phyloP scores from a whole-genome alignment of 352 stramenopile species.

The Phytophthora macrochlamydospora region DNA sequence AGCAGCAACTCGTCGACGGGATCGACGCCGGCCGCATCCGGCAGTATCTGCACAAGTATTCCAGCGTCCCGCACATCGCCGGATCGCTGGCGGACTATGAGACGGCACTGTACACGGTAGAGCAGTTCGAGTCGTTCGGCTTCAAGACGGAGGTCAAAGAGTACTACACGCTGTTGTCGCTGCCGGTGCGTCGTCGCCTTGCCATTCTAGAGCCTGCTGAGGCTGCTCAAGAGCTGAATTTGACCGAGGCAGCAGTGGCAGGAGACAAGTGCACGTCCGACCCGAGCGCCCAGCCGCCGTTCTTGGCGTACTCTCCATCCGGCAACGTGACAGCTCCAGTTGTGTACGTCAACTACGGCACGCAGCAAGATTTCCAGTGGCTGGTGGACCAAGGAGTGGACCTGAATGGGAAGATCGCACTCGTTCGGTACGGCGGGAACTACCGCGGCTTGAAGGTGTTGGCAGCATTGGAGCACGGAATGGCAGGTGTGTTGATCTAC shows the following conservation, averaged over 20 bases:
- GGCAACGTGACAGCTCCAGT: conserved; percentile 63
- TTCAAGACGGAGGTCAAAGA: conserved; percentile 68
- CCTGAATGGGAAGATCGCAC: conserved; percentile 80
- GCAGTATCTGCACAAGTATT: conserved; percentile 54
- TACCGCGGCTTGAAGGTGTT: conserved; percentile 80
- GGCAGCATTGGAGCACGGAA: conserved; percentile 71
- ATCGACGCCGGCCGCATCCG: conserved; percentile 36
- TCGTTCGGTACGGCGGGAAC: conserved; percentile 80
- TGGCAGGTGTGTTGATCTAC: conserved; percentile 84
- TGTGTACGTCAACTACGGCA: conserved; percentile 89
- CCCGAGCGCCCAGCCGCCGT: conserved; percentile 65
- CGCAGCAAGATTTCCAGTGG: conserved; percentile 76
- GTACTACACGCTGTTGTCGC: conserved; percentile 73
- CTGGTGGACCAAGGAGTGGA: conserved; percentile 57
- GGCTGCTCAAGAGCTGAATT: conserved; percentile 40
- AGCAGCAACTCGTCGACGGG: conserved; percentile 37
- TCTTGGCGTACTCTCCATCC: conserved; percentile 81
- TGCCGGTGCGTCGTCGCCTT: conserved; percentile 45
- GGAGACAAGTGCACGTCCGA: conserved; percentile 67
- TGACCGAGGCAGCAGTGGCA: conserved; percentile 59
- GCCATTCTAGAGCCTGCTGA: conserved; percentile 46
- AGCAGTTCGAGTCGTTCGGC: conserved; percentile 57
- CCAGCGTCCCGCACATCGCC: conserved; percentile 47
- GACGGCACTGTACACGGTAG: conserved; percentile 54
- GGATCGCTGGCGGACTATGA: conserved; percentile 56